Conservation (phyloP, 495 filamentous ascomycete species). For the Penicillium dipodomyicola region DNA sequence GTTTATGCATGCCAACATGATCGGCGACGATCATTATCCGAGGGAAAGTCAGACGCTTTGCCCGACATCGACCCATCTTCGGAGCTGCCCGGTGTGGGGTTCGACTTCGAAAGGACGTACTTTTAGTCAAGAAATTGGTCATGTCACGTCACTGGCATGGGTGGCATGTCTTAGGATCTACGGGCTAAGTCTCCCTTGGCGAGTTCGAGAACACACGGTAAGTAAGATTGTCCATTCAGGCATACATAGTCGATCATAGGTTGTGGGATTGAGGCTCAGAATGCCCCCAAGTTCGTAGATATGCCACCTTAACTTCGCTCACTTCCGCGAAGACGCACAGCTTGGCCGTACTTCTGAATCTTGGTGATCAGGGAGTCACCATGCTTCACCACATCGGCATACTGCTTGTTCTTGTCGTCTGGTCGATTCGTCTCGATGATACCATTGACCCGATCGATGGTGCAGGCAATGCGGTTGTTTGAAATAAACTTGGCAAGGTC, state of each 20-base stretch:
- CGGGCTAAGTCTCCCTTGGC: neutral
- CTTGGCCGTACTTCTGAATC: conserved; percentile 97
- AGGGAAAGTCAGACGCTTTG: conserved; percentile 20
- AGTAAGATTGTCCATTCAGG: conserved; percentile 9
- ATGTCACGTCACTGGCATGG: neutral
- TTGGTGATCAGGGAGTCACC: conserved; percentile 97
- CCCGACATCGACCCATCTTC: conserved; percentile 12
- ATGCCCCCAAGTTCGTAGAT: conserved; percentile 4
- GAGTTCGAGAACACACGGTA: neutral
- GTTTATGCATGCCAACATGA: neutral
- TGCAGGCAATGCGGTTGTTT: conserved; percentile 87
- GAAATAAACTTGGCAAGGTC: conserved; percentile 98
- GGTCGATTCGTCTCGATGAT: conserved; percentile 97
- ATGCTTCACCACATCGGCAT: conserved; percentile 93
- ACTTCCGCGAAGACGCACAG: conserved; percentile 88
- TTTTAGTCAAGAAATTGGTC: conserved; percentile 3
- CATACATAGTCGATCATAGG: conserved; percentile 12
- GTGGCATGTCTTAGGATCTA: neutral
- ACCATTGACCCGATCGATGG: conserved; percentile 94
- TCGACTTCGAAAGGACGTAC: neutral
- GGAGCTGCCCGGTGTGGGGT: conserved; percentile 11
- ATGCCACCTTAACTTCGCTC: conserved; percentile 62
- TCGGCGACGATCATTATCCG: conserved; percentile 17
- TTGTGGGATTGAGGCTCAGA: conserved; percentile 7
- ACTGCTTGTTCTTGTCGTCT: conserved; percentile 99